A percentile compares a stretch with the other conserved stretches of the same genome.
Evolutionary conservation across 345 rosid genomes (phyloP).

Genomic region (Acer saccharum): DNA sequence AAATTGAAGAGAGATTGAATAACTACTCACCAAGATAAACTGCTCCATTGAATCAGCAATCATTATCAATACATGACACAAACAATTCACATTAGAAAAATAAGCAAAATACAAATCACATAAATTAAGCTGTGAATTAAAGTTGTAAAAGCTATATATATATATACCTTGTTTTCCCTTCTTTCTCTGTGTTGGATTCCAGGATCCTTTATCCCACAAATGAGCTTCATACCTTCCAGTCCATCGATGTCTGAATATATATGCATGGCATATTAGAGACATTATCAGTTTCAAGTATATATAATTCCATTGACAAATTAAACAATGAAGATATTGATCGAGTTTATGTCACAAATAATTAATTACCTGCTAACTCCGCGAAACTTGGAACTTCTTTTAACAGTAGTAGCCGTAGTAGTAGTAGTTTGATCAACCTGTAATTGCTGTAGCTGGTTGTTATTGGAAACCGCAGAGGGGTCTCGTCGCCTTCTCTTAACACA

Average conservation of each 20-base stretch:
- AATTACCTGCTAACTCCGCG: conserved; percentile 48
- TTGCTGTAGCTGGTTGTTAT: conserved; percentile 7
- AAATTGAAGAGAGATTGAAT: not conserved
- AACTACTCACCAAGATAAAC: conserved; percentile 40
- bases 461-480: conserved; percentile 19
- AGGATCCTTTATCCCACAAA: conserved; percentile 49
- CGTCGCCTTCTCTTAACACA: conserved; percentile 38
- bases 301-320: not conserved
- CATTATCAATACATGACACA: not conserved
- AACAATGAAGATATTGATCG: not conserved
- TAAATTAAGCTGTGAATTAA: not conserved
- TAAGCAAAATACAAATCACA: not conserved
- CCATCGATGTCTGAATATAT: conserved; percentile 37
- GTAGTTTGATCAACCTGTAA: conserved; percentile 6
- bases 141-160: not conserved
- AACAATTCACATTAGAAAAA: conserved; percentile 10
- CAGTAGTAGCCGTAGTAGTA: conserved; percentile 26
- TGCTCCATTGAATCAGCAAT: conserved; percentile 16
- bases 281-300: conserved; percentile 5
- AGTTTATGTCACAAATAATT: not conserved
- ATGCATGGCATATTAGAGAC: not conserved
- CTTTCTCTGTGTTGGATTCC: conserved; percentile 50
- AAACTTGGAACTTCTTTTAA: conserved; percentile 48
- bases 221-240: conserved; percentile 51
- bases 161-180: conserved; percentile 45